Conservation (phyloP, 345 rosid species). For the Corymbia maculata region DNA sequence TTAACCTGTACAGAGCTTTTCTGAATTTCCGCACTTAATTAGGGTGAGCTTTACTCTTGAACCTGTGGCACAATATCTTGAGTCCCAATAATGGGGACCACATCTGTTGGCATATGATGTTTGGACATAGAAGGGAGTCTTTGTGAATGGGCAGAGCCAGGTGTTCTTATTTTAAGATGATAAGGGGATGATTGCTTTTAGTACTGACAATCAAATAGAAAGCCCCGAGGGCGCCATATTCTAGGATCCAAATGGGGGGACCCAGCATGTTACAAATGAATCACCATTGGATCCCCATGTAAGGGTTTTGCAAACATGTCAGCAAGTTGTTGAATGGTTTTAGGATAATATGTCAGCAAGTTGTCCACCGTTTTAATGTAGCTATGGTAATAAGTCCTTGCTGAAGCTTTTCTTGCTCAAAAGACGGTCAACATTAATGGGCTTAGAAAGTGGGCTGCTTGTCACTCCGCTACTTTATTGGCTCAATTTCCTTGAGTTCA, state of each 20-base stretch:
- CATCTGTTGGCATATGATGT: conserved; percentile 1
- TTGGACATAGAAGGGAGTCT: conserved; percentile 5
- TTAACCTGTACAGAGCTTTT: not conserved
- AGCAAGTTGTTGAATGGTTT: not conserved
- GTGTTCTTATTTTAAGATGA: not conserved
- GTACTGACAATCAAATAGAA: not conserved
- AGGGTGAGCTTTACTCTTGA: not conserved
- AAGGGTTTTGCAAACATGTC: not conserved
- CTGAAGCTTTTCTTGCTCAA: not conserved
- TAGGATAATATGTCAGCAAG: not conserved
- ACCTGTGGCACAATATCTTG: not conserved
- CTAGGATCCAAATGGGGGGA: not conserved
- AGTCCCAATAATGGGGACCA: conserved; percentile 2
- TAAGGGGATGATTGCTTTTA: not conserved
- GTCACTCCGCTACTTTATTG: not conserved
- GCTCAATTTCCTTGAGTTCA: not conserved
- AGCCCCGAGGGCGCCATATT: not conserved
- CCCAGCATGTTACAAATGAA: not conserved
- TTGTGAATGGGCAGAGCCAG: conserved; percentile 2
- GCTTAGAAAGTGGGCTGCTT: not conserved
- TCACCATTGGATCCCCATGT: not conserved
- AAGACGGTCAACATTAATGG: not conserved
- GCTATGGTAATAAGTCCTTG: not conserved
- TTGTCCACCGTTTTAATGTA: not conserved
- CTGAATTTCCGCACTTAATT: not conserved